Conservation (phyloP, 345 rosid species). For the Eucalyptus melliodora region DNA sequence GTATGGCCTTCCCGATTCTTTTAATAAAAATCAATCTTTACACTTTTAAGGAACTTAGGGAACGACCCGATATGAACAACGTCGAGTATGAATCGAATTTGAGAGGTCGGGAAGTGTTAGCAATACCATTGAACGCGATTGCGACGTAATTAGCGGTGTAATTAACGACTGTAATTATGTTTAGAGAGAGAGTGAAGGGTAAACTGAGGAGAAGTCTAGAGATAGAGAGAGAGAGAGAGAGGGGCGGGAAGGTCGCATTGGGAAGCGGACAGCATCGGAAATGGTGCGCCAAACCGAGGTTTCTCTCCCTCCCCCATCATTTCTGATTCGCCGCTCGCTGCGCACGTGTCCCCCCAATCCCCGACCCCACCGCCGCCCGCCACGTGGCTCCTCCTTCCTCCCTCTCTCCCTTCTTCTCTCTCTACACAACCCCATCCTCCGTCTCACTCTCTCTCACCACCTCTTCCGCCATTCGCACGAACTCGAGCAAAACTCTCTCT, state of each 20-base stretch:
- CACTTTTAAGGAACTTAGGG: background rate
- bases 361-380: background rate
- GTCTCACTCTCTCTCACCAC: background rate
- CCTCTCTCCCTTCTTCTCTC: background rate
- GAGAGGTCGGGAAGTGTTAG: background rate
- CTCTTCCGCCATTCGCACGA: background rate
- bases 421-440: background rate
- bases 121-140: background rate
- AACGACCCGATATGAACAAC: background rate
- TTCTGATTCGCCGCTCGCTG: background rate
- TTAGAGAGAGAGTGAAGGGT: background rate
- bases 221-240: background rate
- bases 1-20: background rate
- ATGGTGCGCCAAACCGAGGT: background rate
- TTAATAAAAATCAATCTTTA: background rate
- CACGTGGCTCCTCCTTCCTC: background rate
- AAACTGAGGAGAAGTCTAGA: background rate
- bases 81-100: background rate
- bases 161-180: background rate
- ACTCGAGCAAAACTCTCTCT: background rate
- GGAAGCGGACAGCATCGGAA: slow-evolving; percentile 49
- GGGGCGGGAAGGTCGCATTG: slow-evolving; percentile 26
- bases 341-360: background rate
- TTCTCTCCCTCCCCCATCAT: background rate
- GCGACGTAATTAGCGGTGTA: background rate